Evolutionary conservation across 495 filamentous ascomycete species (phyloP).

Genomic region (Podospora didyma): DNA sequence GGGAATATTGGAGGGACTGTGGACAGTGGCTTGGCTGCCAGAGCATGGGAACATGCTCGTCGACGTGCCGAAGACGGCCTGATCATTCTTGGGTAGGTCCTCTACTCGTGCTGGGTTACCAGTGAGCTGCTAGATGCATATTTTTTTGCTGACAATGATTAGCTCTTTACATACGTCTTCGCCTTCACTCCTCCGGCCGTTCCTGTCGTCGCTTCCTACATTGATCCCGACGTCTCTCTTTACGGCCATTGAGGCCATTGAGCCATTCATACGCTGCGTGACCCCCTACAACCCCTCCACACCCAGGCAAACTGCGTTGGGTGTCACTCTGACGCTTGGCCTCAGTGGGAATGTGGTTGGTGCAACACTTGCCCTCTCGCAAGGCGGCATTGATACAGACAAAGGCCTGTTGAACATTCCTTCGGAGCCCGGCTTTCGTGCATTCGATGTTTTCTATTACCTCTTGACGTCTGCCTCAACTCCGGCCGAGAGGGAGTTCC

Average conservation of each 20-base stretch:
- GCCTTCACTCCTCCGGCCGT: constrained; percentile 77
- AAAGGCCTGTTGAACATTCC: constrained; percentile 81
- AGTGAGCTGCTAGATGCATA: neutral
- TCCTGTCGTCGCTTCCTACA: constrained; percentile 75
- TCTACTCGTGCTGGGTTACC: neutral
- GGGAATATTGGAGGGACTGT: constrained; percentile 71
- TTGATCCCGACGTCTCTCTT: constrained; percentile 68
- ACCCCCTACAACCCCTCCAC: constrained; percentile 86
- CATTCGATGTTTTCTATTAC: constrained; percentile 99
- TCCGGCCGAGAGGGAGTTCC: constrained; percentile 83
- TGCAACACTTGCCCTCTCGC: constrained; percentile 73
- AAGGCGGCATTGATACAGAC: constrained; percentile 80
- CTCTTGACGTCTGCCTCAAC: constrained; percentile 86
- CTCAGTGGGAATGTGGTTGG: constrained; percentile 74
- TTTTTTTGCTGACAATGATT: constrained; percentile 6
- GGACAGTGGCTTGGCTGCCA: constrained; percentile 70
- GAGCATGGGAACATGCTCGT: constrained; percentile 96
- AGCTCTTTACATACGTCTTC: constrained; percentile 87
- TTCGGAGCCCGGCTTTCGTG: constrained; percentile 73
- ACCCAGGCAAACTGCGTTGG: constrained; percentile 75
- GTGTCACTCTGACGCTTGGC: constrained; percentile 74
- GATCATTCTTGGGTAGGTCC: constrained; percentile 74
- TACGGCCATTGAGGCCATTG: constrained; percentile 71
- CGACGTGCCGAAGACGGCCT: constrained; percentile 94
- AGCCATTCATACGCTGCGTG: constrained; percentile 81